These are phyloP conservation scores for Wilcoxina mikolae DNA, from an alignment of 495 filamentous ascomycete species.

Conservation along the genomic window DNA sequence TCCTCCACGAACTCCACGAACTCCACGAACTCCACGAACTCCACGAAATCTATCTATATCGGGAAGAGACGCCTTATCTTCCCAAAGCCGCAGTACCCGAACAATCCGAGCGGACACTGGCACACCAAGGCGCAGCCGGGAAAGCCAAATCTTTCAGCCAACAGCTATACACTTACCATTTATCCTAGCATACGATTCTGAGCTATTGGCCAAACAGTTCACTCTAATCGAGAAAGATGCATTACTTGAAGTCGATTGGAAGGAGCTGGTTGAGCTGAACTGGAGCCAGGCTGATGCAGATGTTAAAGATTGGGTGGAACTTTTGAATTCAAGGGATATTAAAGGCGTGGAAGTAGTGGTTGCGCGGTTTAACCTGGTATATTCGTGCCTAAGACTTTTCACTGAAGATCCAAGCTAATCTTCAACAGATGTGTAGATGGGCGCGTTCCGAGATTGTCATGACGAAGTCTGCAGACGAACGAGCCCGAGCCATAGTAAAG, in stretches of 20 bases:
- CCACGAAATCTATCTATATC: not conserved
- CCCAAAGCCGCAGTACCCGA: not conserved
- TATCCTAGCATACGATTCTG: constrained; percentile 78
- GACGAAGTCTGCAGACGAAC: constrained; percentile 66
- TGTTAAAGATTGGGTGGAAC: constrained; percentile 78
- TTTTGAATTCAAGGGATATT: constrained; percentile 63
- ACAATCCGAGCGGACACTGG: no score
- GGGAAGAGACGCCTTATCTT: not conserved
- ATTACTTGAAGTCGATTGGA: constrained; percentile 92
- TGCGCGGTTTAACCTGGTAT: constrained; percentile 73
- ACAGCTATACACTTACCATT: constrained; percentile 67
- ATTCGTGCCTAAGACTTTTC: not conserved
- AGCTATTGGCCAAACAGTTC: constrained; percentile 80
- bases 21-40: not conserved
- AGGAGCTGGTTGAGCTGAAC: constrained; percentile 83
- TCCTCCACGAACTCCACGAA: constrained; percentile 25
- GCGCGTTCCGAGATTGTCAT: constrained; percentile 80
- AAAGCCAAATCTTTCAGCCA: constrained; percentile 10
- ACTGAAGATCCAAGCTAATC: constrained; percentile 4
- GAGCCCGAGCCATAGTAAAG: constrained; percentile 71
- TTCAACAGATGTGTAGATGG: constrained; percentile 72
- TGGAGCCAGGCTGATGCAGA: constrained; percentile 57
- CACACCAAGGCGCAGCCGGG: constrained; percentile 7
- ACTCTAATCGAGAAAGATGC: constrained; percentile 94
- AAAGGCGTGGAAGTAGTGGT: constrained; percentile 91